Evolutionary conservation across 2,329 filamentous ascomycete genomes (phyloP).

Genomic region (Gaeumannomyces sp.): DNA sequence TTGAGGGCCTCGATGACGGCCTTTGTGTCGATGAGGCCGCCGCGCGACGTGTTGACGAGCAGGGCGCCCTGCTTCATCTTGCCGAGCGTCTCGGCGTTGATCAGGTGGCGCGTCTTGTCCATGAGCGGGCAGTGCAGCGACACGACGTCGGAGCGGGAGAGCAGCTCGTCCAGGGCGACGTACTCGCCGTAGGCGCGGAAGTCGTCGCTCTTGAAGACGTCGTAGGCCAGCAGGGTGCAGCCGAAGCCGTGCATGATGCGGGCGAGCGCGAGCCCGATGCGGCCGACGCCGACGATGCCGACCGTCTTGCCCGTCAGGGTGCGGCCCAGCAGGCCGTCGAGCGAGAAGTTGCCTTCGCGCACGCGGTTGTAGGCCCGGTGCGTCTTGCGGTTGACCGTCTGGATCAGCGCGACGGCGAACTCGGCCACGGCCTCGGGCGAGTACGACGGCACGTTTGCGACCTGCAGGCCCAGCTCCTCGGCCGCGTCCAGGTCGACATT

Average conservation of each 20-base stretch:
- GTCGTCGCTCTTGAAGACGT: constrained; percentile 45
- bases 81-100: constrained; percentile 46
- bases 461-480: constrained; percentile 47
- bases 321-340: constrained; percentile 56
- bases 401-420: constrained; percentile 60
- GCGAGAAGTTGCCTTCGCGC: constrained; percentile 61
- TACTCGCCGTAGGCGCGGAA: constrained; percentile 47
- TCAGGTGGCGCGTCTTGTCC: constrained; percentile 52
- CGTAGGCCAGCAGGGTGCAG: constrained; percentile 55
- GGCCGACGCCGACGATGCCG: constrained; percentile 58
- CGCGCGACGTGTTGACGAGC: constrained; percentile 63
- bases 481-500: constrained; percentile 57
- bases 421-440: constrained; percentile 65
- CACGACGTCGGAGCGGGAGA: constrained; percentile 53
- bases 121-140: constrained; percentile 62
- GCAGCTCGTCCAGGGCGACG: constrained; percentile 45
- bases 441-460: constrained; percentile 62
- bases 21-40: constrained; percentile 54
- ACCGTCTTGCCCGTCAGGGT: constrained; percentile 61
- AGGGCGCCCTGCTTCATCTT: constrained; percentile 54
- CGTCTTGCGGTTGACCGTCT: constrained; percentile 61
- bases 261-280: constrained; percentile 57
- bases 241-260: constrained; percentile 60
- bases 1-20: constrained; percentile 58
- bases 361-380: constrained; percentile 64